Evolutionary conservation across 2,329 filamentous ascomycete species (phyloP).

Genomic region (Penicillium sp.): DNA sequence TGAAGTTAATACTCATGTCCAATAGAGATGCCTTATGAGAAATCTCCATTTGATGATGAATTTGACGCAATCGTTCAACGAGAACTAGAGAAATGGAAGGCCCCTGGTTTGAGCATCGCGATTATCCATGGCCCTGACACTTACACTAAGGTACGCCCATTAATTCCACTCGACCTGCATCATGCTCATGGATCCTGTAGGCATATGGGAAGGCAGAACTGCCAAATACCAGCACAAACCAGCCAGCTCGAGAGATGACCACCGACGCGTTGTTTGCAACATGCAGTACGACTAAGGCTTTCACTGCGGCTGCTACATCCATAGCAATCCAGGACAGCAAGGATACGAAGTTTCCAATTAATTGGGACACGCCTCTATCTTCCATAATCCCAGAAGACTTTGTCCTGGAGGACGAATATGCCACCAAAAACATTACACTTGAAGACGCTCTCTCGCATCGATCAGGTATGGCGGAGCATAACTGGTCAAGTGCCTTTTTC

Average conservation of each 20-base stretch:
- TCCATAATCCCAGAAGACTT: constrained; percentile 38
- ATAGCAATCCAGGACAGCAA: constrained; percentile 22
- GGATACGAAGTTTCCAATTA: constrained; percentile 16
- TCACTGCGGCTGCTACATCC: constrained; percentile 25
- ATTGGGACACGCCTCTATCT: constrained; percentile 39
- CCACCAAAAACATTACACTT: constrained; percentile 29
- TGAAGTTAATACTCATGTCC: neutral
- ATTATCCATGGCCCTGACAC: constrained; percentile 26
- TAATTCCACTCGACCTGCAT: neutral
- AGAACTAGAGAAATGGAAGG: constrained; percentile 27
- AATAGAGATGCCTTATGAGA: neutral
- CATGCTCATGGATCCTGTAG: constrained; percentile 9
- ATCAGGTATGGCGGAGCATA: constrained; percentile 28
- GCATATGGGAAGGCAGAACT: constrained; percentile 30
- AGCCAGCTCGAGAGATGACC: constrained; percentile 14
- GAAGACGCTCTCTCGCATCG: constrained; percentile 38
- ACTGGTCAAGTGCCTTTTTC: neutral
- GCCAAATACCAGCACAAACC: constrained; percentile 11
- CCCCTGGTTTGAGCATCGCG: constrained; percentile 30
- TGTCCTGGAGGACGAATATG: constrained; percentile 27
- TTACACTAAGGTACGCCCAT: constrained; percentile 23
- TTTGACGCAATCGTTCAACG: constrained; percentile 22
- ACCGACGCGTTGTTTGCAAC: constrained; percentile 25
- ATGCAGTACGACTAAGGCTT: constrained; percentile 31
- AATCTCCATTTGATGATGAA: neutral